Conservation (phyloP, 352 stramenopile species). For the Phytophthora nicotianae region DNA sequence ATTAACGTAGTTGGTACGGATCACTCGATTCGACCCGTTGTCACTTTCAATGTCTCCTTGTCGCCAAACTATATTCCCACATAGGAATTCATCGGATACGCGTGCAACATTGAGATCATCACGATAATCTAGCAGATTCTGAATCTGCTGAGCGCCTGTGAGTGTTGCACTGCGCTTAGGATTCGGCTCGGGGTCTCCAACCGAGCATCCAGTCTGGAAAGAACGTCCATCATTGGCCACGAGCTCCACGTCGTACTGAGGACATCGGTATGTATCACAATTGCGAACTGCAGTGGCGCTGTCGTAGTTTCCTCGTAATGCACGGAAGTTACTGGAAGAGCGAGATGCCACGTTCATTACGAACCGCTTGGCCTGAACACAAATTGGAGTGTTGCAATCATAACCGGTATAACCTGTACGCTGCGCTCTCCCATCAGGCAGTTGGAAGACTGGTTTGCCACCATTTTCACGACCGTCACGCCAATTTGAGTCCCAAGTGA, state of each 20-base stretch:
- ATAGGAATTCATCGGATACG: conserved; percentile 75
- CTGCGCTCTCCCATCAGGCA: conserved; percentile 88
- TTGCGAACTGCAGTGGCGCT: conserved; percentile 30
- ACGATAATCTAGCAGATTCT: conserved; percentile 57
- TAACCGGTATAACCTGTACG: conserved; percentile 95
- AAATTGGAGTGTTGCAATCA: conserved; percentile 97
- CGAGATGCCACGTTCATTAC: conserved; percentile 80
- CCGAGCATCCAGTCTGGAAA: conserved; percentile 94
- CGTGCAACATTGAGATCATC: conserved; percentile 67
- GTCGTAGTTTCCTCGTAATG: conserved; percentile 67
- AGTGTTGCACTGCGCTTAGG: conserved; percentile 34
- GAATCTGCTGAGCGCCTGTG: conserved; percentile 42
- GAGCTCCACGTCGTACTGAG: conserved; percentile 86
- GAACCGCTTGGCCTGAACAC: conserved; percentile 91
- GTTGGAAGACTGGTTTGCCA: conserved; percentile 90
- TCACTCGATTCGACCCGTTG: conserved; percentile 53
- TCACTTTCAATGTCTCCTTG: conserved; percentile 91
- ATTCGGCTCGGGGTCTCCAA: conserved; percentile 66
- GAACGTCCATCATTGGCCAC: conserved; percentile 92
- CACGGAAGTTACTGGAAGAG: conserved; percentile 40
- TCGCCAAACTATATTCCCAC: conserved; percentile 88
- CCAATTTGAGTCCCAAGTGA: conserved; percentile 91
- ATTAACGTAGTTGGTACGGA: conserved; percentile 94
- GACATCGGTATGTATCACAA: conserved; percentile 74
- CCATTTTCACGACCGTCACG: conserved; percentile 90